Evolutionary conservation across 2,329 filamentous ascomycete genomes (phyloP).

Genomic region (Lojkania enalia): DNA sequence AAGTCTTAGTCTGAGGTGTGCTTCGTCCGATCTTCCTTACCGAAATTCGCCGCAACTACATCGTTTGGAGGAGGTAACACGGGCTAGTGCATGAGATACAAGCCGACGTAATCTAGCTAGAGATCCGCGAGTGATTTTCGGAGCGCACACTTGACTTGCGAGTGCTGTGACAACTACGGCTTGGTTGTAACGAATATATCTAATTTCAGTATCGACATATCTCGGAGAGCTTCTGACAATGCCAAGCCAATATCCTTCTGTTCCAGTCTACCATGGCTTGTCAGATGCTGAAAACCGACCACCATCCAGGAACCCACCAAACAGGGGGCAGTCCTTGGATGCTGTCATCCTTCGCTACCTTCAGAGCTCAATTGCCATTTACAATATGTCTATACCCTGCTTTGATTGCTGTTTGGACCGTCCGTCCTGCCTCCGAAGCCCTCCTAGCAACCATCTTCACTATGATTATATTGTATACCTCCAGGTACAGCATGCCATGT

Average conservation of each 20-base stretch:
- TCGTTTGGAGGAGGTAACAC: constrained; percentile 34
- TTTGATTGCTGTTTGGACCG: constrained; percentile 35
- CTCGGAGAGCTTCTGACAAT: constrained; percentile 9
- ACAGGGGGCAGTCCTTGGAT: constrained; percentile 5
- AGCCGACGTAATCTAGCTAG: constrained; percentile 69
- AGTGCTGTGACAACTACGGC: constrained; percentile 86
- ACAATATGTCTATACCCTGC: constrained; percentile 19
- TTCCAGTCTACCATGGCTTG: constrained; percentile 11
- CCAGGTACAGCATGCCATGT: constrained; percentile 11
- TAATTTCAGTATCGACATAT: constrained; percentile 6
- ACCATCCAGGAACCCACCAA: constrained; percentile 1
- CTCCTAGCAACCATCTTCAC: too few relatives aligned
- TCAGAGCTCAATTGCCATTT: neutral
- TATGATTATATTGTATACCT: neutral
- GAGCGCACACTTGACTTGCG: constrained; percentile 53
- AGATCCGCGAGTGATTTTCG: constrained; percentile 32
- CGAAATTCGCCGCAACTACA: constrained; percentile 12
- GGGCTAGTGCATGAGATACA: constrained; percentile 68
- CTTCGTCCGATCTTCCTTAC: constrained; percentile 46
- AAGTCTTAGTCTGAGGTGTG: constrained; percentile 13
- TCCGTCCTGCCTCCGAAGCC: constrained; percentile 13
- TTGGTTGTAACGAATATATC: constrained; percentile 89
- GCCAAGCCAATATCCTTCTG: constrained; percentile 14
- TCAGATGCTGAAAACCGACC: neutral
- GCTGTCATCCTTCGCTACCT: neutral